Evolutionary conservation across 805 yeast genomes (phyloP).

Genomic region (Kodamaea leandrae): DNA sequence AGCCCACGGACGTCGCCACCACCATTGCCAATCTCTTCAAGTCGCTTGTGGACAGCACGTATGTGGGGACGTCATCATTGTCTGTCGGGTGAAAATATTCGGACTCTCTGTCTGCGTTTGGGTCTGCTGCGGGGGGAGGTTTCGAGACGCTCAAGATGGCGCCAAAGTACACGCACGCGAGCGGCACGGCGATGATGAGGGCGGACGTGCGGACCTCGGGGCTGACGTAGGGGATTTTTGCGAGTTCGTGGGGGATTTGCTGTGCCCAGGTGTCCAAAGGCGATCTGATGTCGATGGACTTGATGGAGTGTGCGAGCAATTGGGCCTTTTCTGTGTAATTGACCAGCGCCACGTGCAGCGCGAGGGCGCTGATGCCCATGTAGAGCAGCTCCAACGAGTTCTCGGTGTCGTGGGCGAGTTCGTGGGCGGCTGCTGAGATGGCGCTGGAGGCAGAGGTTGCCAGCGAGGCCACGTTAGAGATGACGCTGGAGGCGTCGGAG

Average conservation of each 20-base stretch:
- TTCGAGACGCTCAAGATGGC: slow-evolving; percentile 20
- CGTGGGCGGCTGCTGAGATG: neutral
- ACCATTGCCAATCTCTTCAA: slow-evolving; percentile 10
- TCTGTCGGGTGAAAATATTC: slow-evolving; percentile 23
- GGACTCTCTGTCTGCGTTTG: slow-evolving; percentile 16
- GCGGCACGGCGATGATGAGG: slow-evolving; percentile 1
- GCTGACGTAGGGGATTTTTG: neutral
- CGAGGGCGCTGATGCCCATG: neutral
- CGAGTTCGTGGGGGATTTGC: neutral
- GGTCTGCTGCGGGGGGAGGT: slow-evolving; percentile 25
- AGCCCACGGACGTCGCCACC: slow-evolving; percentile 10
- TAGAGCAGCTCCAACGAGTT: neutral
- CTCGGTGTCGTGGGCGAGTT: neutral
- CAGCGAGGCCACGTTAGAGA: no score
- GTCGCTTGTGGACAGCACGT: slow-evolving; percentile 10
- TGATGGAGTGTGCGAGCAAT: neutral
- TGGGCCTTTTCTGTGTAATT: neutral
- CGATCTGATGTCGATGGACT: neutral
- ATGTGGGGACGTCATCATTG: slow-evolving; percentile 18
- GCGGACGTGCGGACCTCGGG: neutral
- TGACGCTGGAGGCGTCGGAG: no score
- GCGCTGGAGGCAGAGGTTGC: neutral
- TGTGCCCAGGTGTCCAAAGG: neutral
- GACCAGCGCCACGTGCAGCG: neutral
- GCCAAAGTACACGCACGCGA: slow-evolving; percentile 14